Percentiles rank a stretch among this genome's conserved stretches.
These are phyloP conservation scores for Gloeostereum incarnatum DNA, from an alignment of 768 basidiomycete species.

Conservation along the genomic window DNA sequence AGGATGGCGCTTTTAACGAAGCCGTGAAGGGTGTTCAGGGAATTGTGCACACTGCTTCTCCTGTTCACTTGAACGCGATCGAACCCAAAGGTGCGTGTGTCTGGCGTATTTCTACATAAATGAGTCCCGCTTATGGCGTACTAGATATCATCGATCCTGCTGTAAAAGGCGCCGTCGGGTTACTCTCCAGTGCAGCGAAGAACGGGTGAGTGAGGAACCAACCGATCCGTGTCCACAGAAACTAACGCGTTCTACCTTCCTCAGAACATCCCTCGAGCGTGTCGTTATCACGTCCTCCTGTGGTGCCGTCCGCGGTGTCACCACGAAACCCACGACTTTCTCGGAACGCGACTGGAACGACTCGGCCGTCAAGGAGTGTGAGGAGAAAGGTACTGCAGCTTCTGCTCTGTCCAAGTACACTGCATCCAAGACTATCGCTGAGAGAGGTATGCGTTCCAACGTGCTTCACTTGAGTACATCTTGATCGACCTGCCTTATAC, in stretches of 20 bases:
- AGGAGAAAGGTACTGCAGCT: conserved; percentile 19
- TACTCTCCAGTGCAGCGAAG: too few relatives aligned
- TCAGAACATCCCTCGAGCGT: conserved; percentile 20
- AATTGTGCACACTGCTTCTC: conserved; percentile 63
- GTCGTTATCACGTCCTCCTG: conserved; percentile 33
- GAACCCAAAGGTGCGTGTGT: conserved; percentile 27
- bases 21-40: conserved; percentile 71
- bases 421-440: conserved; percentile 24
- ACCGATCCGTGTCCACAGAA: too few relatives aligned
- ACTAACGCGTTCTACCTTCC: too few relatives aligned
- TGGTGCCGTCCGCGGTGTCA: conserved; percentile 14
- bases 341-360: conserved; percentile 21
- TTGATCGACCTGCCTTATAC: neutral
- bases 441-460: conserved; percentile 15
- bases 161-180: conserved; percentile 41
- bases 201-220: too few relatives aligned
- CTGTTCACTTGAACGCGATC: conserved; percentile 36
- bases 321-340: neutral
- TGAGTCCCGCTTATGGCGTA: neutral
- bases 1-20: conserved; percentile 70
- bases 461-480: neutral
- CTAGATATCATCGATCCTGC: conserved; percentile 48
- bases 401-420: conserved; percentile 13
- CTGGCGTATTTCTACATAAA: neutral
- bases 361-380: conserved; percentile 13